A percentile compares a stretch with the other conserved stretches of the same genome.
Evolutionary conservation across 1,139 yeast species (phyloP).

Genomic region (Suhomyces wounanorum): DNA sequence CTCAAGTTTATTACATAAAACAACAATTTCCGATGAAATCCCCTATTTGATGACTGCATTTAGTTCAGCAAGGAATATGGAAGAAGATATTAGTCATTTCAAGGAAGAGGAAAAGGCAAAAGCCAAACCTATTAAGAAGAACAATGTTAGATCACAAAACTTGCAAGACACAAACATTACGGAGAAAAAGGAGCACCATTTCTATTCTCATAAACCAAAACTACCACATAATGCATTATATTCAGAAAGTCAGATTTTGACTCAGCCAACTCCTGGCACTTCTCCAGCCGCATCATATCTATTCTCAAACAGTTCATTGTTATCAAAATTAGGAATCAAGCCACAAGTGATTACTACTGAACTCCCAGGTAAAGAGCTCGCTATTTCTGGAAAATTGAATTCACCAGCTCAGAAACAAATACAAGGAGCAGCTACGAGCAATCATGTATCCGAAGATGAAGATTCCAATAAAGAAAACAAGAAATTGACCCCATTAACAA

Average conservation of each 20-base stretch:
- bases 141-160: constrained; percentile 5
- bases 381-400: constrained; percentile 13
- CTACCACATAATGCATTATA: constrained; percentile 39
- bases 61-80: constrained; percentile 52
- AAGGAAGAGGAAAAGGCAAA: constrained; percentile 23
- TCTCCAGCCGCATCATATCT: constrained; percentile 35
- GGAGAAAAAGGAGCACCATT: constrained; percentile 19
- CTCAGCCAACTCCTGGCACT: constrained; percentile 21
- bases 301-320: constrained; percentile 37
- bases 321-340: constrained; percentile 43
- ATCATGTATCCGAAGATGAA: constrained; percentile 12
- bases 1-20: constrained; percentile 38
- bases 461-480: constrained; percentile 21
- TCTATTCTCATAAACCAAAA: constrained; percentile 28
- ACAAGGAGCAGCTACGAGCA: background rate
- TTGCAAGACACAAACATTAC: constrained; percentile 4
- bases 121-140: constrained; percentile 5
- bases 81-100: constrained; percentile 49
- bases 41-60: constrained; percentile 62
- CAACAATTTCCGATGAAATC: constrained; percentile 55
- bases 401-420: constrained; percentile 5
- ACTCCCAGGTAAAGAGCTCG: constrained; percentile 19
- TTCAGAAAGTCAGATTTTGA: constrained; percentile 35
- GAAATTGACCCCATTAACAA: constrained; percentile 29
- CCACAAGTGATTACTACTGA: constrained; percentile 46